phyloP scores from a whole-genome alignment of 352 stramenopile species.

The Globisporangium cystogenes region DNA sequence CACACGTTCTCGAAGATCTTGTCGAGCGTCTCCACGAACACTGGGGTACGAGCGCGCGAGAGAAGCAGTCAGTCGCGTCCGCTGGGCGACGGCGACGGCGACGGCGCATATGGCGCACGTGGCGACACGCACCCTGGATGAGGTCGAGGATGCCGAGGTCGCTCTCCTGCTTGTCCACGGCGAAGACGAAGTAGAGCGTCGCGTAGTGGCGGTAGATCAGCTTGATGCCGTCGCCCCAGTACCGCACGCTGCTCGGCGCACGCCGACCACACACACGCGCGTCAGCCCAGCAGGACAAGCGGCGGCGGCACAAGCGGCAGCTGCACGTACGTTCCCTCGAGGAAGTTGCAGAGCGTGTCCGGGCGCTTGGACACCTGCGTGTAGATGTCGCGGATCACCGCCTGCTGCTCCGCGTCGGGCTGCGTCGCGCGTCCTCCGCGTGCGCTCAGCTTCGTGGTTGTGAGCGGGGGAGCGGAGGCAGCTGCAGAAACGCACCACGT shows the following conservation, averaged over 20 bases:
- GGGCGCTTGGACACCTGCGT: constrained; percentile 97
- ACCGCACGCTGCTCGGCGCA: constrained; percentile 38
- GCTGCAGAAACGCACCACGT: constrained; percentile 77
- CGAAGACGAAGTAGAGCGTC: constrained; percentile 99
- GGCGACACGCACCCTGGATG: constrained; percentile 90
- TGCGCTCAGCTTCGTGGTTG: too few species aligned
- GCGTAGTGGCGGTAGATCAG: constrained; percentile 99
- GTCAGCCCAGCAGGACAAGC: background rate
- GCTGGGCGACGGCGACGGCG: too few species aligned
- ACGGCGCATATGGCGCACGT: too few species aligned
- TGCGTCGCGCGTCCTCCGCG: constrained; percentile 16
- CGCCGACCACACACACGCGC: background rate
- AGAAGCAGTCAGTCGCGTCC: background rate
- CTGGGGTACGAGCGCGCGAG: constrained; percentile 37
- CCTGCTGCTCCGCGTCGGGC: constrained; percentile 95
- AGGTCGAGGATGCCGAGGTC: constrained; percentile 99
- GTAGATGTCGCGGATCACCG: constrained; percentile 97
- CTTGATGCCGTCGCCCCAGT: constrained; percentile 97
- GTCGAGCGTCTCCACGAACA: constrained; percentile 95
- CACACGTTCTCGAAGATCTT: constrained; percentile 99
- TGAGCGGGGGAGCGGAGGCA: background rate
- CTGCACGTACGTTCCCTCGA: constrained; percentile 90
- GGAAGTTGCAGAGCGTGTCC: constrained; percentile 99
- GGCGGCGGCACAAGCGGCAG: background rate
- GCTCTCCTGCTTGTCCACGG: constrained; percentile 97